A percentile compares a stretch with the other conserved stretches of the same genome.
Evolutionary conservation across 306 rosid species (phyloP).

Genomic region (Medicago truncatula): MtrunA17r5.0-ANR NC_053044.1:57180501-57181000

Average conservation of each 20-base stretch:
- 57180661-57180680: background rate
- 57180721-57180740: background rate
- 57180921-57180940: background rate
- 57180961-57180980: background rate
- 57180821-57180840: background rate
- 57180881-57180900: background rate
- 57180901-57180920: background rate
- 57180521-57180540: background rate
- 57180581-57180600: background rate
- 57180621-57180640: background rate
- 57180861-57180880: slow-evolving; percentile 1
- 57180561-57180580: background rate
- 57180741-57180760: background rate
- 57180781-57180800: background rate
- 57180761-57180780: background rate
- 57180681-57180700: background rate
- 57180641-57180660: background rate
- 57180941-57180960: background rate
- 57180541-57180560: background rate
- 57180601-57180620: background rate
- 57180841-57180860: background rate
- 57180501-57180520: background rate
- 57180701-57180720: background rate
- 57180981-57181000: background rate
- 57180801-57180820: background rate